Evolutionary conservation across 169 alveolate genomes (phyloP).

Genomic region (Plasmodium inui): DNA sequence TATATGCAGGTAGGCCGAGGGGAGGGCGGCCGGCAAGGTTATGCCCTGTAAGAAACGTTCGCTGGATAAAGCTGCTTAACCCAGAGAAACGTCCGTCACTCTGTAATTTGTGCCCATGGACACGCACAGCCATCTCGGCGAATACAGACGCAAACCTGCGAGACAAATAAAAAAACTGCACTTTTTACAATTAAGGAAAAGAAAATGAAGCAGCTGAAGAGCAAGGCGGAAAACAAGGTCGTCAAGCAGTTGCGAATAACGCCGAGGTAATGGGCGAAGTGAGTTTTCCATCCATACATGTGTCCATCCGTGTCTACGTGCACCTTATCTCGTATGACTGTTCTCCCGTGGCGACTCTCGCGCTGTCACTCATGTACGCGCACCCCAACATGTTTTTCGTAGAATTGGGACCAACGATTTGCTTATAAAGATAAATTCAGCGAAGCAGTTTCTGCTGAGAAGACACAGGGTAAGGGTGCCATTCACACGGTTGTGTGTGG

Average conservation of each 20-base stretch:
- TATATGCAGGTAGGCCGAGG: slow-evolving; percentile 29
- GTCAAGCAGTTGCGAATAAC: slow-evolving; percentile 72
- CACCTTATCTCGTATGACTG: not conserved
- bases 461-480: slow-evolving; percentile 30
- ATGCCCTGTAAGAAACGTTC: not conserved
- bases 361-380: not conserved
- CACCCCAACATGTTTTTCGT: not conserved
- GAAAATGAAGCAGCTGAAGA: slow-evolving; percentile 62
- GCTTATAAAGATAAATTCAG: slow-evolving; percentile 60
- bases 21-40: not conserved
- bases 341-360: not conserved
- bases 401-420: slow-evolving; percentile 67
- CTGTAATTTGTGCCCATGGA: not conserved
- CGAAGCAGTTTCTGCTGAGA: slow-evolving; percentile 53
- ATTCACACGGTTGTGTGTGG: not conserved
- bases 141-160: not conserved
- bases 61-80: not conserved
- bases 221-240: slow-evolving; percentile 42
- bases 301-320: not conserved
- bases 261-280: slow-evolving; percentile 24
- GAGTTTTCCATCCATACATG: not conserved
- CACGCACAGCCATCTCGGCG: not conserved
- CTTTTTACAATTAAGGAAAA: slow-evolving; percentile 53
- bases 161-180: not conserved
- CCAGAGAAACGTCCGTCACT: not conserved